Percentiles rank a stretch among this genome's conserved stretches.
These are phyloP conservation scores for Hypoxylon cercidicola DNA, from an alignment of 495 filamentous ascomycete species.

Conservation along the genomic window DNA sequence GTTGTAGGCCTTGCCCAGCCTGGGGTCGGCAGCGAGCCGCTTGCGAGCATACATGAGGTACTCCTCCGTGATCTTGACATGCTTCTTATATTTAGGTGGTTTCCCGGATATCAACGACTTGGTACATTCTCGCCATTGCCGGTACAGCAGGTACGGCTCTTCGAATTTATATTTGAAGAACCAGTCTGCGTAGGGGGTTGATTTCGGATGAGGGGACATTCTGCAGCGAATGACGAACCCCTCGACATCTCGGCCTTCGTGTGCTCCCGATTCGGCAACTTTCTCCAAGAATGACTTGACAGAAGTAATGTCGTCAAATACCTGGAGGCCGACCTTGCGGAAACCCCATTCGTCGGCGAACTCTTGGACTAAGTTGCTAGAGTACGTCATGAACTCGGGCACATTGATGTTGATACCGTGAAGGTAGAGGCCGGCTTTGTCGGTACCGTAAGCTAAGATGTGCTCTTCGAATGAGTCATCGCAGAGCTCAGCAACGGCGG, in stretches of 20 bases:
- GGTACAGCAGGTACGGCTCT: constrained; percentile 97
- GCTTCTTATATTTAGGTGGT: constrained; percentile 81
- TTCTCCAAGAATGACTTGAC: constrained; percentile 84
- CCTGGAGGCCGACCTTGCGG: constrained; percentile 82
- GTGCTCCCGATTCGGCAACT: constrained; percentile 85
- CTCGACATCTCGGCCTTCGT: constrained; percentile 91
- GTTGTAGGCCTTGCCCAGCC: constrained; percentile 72
- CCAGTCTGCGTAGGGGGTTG: constrained; percentile 77
- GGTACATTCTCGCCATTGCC: constrained; percentile 97
- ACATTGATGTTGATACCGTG: constrained; percentile 96
- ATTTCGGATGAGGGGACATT: constrained; percentile 52
- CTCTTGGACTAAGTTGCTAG: constrained; percentile 78
- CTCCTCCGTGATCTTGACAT: constrained; percentile 87
- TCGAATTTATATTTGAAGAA: constrained; percentile 99
- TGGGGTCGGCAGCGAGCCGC: constrained; percentile 72
- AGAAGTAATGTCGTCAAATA: constrained; percentile 75
- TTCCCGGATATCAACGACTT: constrained; percentile 85
- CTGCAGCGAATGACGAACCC: constrained; percentile 96
- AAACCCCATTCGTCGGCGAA: constrained; percentile 97
- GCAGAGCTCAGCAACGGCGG: constrained; percentile 95
- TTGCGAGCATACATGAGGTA: constrained; percentile 84
- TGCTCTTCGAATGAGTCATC: constrained; percentile 98
- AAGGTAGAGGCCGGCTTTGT: constrained; percentile 89
- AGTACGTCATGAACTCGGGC: constrained; percentile 86
- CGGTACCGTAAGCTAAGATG: constrained; percentile 87